Conservation (phyloP, 371 early-diverging fungal genomes). For the Mortierella sp. region DNA sequence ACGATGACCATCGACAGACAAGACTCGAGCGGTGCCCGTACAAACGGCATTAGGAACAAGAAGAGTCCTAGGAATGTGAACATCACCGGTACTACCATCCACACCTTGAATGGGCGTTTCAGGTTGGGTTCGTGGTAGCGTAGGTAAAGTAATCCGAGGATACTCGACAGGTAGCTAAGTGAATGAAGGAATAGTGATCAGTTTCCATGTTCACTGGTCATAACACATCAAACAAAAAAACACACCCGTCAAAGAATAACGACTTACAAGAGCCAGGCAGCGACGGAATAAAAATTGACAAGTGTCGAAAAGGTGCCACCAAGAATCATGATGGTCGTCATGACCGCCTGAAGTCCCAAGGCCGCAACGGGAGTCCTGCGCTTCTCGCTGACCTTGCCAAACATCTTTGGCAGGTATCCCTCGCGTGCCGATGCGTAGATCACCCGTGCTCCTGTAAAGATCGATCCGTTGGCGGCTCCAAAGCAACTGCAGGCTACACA, state of each 20-base stretch:
- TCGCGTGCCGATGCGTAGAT: constrained; percentile 80
- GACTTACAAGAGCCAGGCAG: constrained; percentile 81
- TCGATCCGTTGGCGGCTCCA: constrained; percentile 83
- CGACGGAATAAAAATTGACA: constrained; percentile 82
- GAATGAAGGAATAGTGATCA: background rate
- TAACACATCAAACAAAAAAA: background rate
- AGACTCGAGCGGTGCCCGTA: constrained; percentile 72
- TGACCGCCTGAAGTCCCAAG: constrained; percentile 70
- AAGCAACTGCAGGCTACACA: constrained; percentile 84
- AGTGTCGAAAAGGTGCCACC: constrained; percentile 77
- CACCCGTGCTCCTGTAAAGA: constrained; percentile 82
- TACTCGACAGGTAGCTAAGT: constrained; percentile 47
- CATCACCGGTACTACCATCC: constrained; percentile 71
- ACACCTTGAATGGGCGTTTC: constrained; percentile 72
- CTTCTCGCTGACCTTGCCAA: constrained; percentile 72
- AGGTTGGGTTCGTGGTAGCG: constrained; percentile 73
- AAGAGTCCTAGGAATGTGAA: constrained; percentile 73
- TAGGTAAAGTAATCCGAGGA: constrained; percentile 67
- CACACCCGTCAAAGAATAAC: too few relatives aligned
- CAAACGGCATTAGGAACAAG: constrained; percentile 72
- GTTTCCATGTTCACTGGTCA: background rate
- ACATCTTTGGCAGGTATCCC: constrained; percentile 77
- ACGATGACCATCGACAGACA: constrained; percentile 51
- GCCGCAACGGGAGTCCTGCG: constrained; percentile 81
- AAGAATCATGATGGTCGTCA: constrained; percentile 75